Conservation (phyloP, 306 rosid genomes). For the Crotalaria pallida region DNA sequence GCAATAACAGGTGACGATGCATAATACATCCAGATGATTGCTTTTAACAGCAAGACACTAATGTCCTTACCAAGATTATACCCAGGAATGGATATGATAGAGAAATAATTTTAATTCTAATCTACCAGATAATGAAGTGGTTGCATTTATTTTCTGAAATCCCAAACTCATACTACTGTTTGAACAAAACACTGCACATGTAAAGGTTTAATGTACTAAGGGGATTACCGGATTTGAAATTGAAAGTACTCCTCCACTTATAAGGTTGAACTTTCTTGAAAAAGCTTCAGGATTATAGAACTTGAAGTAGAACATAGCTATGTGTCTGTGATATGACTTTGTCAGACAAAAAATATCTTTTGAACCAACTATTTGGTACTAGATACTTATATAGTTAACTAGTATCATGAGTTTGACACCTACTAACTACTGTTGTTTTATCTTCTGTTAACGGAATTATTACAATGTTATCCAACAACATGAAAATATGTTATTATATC, state of each 20-base stretch:
- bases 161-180: background rate
- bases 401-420: background rate
- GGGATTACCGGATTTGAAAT: background rate
- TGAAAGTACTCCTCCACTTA: background rate
- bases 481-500: background rate
- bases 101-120: background rate
- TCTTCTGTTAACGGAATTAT: constrained; percentile 5
- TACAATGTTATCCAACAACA: background rate
- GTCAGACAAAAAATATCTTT: no score
- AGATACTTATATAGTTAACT: background rate
- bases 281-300: background rate
- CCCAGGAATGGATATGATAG: background rate
- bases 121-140: background rate
- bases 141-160: background rate
- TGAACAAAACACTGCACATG: background rate
- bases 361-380: background rate
- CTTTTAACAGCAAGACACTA: background rate
- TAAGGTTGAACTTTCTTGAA: constrained; percentile 4
- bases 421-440: background rate
- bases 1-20: background rate
- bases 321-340: no score
- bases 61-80: background rate
- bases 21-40: background rate
- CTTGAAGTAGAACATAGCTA: background rate
- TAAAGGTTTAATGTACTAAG: background rate